Evolutionary conservation across 352 stramenopile species (phyloP).

Genomic region (Pythium utonaiense): DNA sequence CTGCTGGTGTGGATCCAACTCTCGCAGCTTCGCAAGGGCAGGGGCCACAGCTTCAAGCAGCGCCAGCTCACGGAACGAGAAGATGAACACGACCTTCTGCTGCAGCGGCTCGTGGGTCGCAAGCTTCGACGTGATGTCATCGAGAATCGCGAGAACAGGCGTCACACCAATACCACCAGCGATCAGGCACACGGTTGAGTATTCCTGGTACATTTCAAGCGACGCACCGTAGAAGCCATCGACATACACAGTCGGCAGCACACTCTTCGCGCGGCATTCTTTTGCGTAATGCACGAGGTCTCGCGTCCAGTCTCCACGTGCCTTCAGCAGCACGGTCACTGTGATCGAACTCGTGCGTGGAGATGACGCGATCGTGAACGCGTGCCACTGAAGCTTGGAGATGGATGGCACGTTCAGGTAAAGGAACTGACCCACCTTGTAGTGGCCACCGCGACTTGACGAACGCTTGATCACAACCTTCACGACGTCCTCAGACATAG

Average conservation of each 20-base stretch:
- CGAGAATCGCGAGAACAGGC: slow-evolving; percentile 35
- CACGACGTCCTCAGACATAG: slow-evolving; percentile 24
- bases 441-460: slow-evolving; percentile 15
- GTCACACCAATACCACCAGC: slow-evolving; percentile 41
- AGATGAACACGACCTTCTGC: slow-evolving; percentile 36
- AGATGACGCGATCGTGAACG: slow-evolving; percentile 48
- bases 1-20: slow-evolving; percentile 30
- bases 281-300: slow-evolving; percentile 30
- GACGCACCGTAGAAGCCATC: slow-evolving; percentile 45
- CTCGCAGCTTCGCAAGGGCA: slow-evolving; percentile 23
- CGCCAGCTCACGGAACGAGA: slow-evolving; percentile 38
- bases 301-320: slow-evolving; percentile 37
- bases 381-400: slow-evolving; percentile 52
- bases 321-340: slow-evolving; percentile 41
- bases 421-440: slow-evolving; percentile 39
- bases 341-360: slow-evolving; percentile 17
- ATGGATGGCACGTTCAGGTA: slow-evolving; percentile 48
- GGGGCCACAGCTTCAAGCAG: slow-evolving; percentile 34
- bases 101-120: background rate
- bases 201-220: slow-evolving; percentile 34
- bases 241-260: slow-evolving; percentile 32
- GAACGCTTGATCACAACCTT: slow-evolving; percentile 34
- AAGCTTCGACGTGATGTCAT: slow-evolving; percentile 35
- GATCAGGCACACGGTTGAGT: slow-evolving; percentile 33
- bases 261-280: slow-evolving; percentile 29